Evolutionary conservation across 2,329 filamentous ascomycete species (phyloP).

Genomic region (Aspergillus floridensis): DNA sequence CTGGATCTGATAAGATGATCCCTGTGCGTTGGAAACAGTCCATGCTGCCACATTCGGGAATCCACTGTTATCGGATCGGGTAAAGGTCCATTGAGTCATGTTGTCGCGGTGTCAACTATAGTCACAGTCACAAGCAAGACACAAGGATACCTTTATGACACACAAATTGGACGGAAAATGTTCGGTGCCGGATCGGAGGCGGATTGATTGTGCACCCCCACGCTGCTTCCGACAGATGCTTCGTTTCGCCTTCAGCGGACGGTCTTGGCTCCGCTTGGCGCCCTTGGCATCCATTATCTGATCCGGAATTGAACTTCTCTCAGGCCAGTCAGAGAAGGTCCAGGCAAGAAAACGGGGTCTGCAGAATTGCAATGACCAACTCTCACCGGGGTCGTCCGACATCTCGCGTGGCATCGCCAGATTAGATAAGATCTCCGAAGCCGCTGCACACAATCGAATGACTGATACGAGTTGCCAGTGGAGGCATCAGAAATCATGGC

Average conservation of each 20-base stretch:
- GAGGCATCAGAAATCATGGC: neutral
- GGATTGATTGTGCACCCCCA: neutral
- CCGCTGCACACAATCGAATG: neutral
- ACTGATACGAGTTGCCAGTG: neutral
- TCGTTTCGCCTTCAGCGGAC: neutral
- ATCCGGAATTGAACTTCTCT: slow-evolving; percentile 2
- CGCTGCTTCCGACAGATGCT: neutral
- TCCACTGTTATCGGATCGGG: neutral
- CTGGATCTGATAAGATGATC: slow-evolving; percentile 22
- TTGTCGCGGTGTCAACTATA: neutral
- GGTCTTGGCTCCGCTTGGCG: neutral
- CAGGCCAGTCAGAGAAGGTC: neutral
- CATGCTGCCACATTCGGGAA: slow-evolving; percentile 16
- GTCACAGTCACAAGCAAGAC: neutral
- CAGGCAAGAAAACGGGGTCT: neutral
- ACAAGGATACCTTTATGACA: neutral
- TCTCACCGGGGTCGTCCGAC: neutral
- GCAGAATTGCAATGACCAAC: neutral
- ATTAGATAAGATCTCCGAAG: slow-evolving; percentile 11
- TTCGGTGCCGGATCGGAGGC: neutral
- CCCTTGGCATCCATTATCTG: slow-evolving; percentile 18
- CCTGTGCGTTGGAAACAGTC: slow-evolving; percentile 6
- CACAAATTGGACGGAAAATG: neutral
- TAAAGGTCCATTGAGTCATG: slow-evolving; percentile 14
- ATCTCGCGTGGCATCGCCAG: neutral